These are phyloP conservation scores for Tuber melanosporum DNA, from an alignment of 495 filamentous ascomycete genomes.

Conservation along the genomic window DNA sequence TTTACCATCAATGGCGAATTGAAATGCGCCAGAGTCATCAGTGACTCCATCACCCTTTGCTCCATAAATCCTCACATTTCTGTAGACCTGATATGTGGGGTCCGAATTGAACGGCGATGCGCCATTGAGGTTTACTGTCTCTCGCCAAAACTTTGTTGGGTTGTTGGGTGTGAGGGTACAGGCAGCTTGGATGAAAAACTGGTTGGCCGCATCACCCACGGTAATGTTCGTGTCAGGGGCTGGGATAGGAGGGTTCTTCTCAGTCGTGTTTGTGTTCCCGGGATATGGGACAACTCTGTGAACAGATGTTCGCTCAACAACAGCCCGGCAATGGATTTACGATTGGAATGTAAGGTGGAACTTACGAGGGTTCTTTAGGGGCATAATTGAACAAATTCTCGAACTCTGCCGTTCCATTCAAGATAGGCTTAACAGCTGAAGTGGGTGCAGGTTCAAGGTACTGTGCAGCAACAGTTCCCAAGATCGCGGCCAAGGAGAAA, in stretches of 20 bases:
- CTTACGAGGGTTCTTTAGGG: slow-evolving; percentile 17
- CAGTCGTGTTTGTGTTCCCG: slow-evolving; percentile 17
- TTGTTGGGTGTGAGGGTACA: slow-evolving; percentile 17
- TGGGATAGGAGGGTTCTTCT: slow-evolving; percentile 7
- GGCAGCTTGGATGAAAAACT: slow-evolving; percentile 5
- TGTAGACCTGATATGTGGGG: slow-evolving; percentile 50
- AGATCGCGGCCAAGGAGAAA: slow-evolving; percentile 13
- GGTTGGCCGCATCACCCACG: neutral
- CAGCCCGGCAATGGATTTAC: neutral
- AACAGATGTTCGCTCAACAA: neutral
- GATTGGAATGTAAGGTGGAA: neutral
- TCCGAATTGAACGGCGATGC: slow-evolving; percentile 44
- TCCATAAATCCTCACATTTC: slow-evolving; percentile 53
- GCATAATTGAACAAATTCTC: slow-evolving; percentile 1
- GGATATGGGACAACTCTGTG: slow-evolving; percentile 16
- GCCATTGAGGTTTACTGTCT: slow-evolving; percentile 33
- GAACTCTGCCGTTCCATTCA: slow-evolving; percentile 16
- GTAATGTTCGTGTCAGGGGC: neutral
- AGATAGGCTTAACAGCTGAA: slow-evolving; percentile 13
- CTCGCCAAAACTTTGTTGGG: slow-evolving; percentile 21
- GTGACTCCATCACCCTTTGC: slow-evolving; percentile 51
- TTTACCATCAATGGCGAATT: slow-evolving; percentile 53
- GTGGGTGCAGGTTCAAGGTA: slow-evolving; percentile 17
- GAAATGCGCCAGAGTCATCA: slow-evolving; percentile 62
- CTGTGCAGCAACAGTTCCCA: slow-evolving; percentile 16